Evolutionary conservation across 148 eudicot species (phyloP), one percentile per base, ranked within the genome.

Genomic region (Arbutus unedo): DNA sequence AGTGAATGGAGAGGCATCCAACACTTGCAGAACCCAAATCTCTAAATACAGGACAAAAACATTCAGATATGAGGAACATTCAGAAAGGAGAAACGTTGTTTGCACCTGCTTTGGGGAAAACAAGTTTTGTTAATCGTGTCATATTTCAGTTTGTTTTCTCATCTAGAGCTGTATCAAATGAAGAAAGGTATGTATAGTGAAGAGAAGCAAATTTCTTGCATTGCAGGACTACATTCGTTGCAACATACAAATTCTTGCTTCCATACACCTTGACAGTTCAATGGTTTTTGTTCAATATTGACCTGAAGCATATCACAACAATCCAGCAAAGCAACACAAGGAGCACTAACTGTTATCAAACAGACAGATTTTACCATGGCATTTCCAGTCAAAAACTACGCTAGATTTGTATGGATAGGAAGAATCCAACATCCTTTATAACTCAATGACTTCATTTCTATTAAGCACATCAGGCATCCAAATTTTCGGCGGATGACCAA

Each of bases 11-110:
- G 87, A 86, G 98, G 94, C 41, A 81, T 80, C 21, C 92, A 91
- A 84, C 82, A 82, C n/a, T 55, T 94, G 80, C 88, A 82, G 79
- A 93, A 94, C 83, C 96, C 97, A 59, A 94, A 94, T 87, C 83
- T 84, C 54, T 91, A 80, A 53, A 59, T 74, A n/a, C 55, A n/a
- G 18, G 43, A 68, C 78, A 19, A 21, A 51, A 21, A 51, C 50
- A 51, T 41, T 6, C 25, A 16, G 56, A 59, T 5, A 81, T 48
- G 41, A 70, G 38, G 77, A 82, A 56, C 56, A 47, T 74, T 70
- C 49, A 21, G 53, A 68, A 44, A 23, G 79, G 13, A 38, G 78
- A 44, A 57, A 68, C 48, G 53, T 8, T 9, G 41, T 81, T 25
- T 9, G n/a, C 4, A 19, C 67, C 50, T 77, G 55, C 47, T 45